Conservation (phyloP, 352 stramenopile genomes). For the Saprolegnia parasitica region DNA sequence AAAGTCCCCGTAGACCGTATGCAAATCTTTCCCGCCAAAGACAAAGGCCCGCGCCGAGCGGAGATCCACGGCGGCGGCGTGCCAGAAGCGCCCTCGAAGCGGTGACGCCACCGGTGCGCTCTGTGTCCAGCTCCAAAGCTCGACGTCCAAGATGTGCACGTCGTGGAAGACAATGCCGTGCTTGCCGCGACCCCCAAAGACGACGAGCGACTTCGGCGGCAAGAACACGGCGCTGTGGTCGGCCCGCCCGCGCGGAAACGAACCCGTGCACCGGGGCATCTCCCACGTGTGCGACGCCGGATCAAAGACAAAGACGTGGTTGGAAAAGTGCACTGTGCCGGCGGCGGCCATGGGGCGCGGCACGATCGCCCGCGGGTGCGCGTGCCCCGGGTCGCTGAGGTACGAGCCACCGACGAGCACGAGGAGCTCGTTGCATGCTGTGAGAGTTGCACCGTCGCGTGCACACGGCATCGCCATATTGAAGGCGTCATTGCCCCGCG, state of each 20-base stretch:
- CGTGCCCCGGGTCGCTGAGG: conserved; percentile 2
- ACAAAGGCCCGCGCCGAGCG: neutral
- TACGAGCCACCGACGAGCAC: conserved; percentile 26
- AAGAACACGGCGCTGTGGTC: conserved; percentile 22
- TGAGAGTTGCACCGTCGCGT: conserved; percentile 23
- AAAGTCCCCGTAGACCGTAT: conserved; percentile 23
- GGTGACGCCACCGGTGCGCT: neutral
- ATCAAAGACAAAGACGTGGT: conserved; percentile 19
- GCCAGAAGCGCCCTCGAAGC: conserved; percentile 14
- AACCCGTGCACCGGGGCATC: conserved; percentile 9
- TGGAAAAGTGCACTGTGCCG: conserved; percentile 15
- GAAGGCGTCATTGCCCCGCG: neutral
- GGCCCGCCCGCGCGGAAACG: neutral
- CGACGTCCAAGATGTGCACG: conserved; percentile 4
- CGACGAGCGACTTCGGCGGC: neutral
- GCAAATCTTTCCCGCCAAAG: conserved; percentile 26
- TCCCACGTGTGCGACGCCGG: conserved; percentile 17
- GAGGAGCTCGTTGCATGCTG: conserved; percentile 2
- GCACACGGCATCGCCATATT: conserved; percentile 16
- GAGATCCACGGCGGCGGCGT: neutral
- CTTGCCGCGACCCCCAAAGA: conserved; percentile 26
- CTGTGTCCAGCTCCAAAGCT: conserved; percentile 16
- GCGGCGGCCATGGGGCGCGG: neutral
- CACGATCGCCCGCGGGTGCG: conserved; percentile 21
- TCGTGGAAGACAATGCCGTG: conserved; percentile 10